These are phyloP conservation scores for Pestalotiopsis sp. DNA, from an alignment of 2,329 filamentous ascomycete genomes.

Conservation along the genomic window DNA sequence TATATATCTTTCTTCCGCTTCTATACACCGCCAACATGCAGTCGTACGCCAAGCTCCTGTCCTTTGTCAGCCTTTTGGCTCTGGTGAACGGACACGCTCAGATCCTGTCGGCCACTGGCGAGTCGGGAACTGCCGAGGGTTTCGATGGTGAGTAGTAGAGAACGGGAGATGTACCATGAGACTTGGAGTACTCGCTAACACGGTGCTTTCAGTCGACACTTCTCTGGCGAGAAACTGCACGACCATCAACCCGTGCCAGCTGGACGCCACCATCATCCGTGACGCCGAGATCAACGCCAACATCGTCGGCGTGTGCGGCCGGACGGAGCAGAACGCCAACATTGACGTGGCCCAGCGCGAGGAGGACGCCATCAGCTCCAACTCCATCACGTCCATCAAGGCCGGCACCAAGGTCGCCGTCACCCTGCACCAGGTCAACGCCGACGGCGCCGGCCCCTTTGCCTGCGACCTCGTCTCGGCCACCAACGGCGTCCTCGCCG, in stretches of 20 bases:
- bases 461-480: slow-evolving; percentile 54
- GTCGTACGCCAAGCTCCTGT: slow-evolving; percentile 35
- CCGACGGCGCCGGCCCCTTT: slow-evolving; percentile 58
- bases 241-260: slow-evolving; percentile 66
- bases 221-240: slow-evolving; percentile 65
- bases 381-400: slow-evolving; percentile 51
- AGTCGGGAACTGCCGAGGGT: slow-evolving; percentile 46
- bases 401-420: slow-evolving; percentile 46
- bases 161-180: background rate
- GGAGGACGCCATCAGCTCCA: slow-evolving; percentile 50
- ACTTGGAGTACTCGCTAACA: background rate
- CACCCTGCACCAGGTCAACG: slow-evolving; percentile 57
- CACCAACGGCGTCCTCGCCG: slow-evolving; percentile 44
- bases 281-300: slow-evolving; percentile 56
- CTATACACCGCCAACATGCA: slow-evolving; percentile 35
- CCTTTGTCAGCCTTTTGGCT: slow-evolving; percentile 36
- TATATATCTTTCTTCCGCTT: slow-evolving; percentile 1
- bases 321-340: slow-evolving; percentile 61
- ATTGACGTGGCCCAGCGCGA: slow-evolving; percentile 63
- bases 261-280: slow-evolving; percentile 65
- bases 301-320: slow-evolving; percentile 62
- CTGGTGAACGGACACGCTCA: slow-evolving; percentile 46
- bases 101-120: slow-evolving; percentile 49
- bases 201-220: slow-evolving; percentile 46
- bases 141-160: slow-evolving; percentile 42